These are phyloP conservation scores for Prunella vulgaris DNA, from an alignment of 257 asterid species.

Conservation along the genomic window DNA sequence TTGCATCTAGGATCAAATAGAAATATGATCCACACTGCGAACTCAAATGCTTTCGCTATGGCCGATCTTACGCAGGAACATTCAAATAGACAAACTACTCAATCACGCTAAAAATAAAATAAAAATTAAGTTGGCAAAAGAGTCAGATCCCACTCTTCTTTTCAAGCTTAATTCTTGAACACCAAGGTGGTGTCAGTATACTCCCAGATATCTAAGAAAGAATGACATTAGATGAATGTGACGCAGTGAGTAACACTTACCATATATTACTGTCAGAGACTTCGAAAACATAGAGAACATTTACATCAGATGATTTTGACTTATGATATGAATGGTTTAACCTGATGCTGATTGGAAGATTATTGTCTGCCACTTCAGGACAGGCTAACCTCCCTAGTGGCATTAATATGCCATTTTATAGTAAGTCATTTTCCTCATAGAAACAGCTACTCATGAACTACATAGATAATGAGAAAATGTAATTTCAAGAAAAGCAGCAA, in stretches of 20 bases:
- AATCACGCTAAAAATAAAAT: neutral
- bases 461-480: neutral
- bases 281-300: neutral
- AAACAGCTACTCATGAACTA: slow-evolving; percentile 1
- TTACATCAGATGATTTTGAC: neutral
- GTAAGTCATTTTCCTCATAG: neutral
- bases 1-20: neutral
- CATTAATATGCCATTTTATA: neutral
- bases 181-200: neutral
- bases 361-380: neutral
- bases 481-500: neutral
- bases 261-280: neutral
- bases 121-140: neutral
- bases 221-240: neutral
- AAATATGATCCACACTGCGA: neutral
- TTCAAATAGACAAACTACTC: neutral
- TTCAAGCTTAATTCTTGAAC: neutral
- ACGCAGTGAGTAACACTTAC: no score
- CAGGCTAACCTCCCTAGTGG: neutral
- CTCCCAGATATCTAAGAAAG: no score
- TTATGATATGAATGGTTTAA: neutral
- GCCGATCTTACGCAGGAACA: neutral
- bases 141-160: neutral
- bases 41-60: neutral
- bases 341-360: neutral